Percentiles rank a stretch among this genome's conserved stretches.
phyloP scores from a whole-genome alignment of 2,329 filamentous ascomycete genomes.

The Tolypocladium ovalisporum region DNA sequence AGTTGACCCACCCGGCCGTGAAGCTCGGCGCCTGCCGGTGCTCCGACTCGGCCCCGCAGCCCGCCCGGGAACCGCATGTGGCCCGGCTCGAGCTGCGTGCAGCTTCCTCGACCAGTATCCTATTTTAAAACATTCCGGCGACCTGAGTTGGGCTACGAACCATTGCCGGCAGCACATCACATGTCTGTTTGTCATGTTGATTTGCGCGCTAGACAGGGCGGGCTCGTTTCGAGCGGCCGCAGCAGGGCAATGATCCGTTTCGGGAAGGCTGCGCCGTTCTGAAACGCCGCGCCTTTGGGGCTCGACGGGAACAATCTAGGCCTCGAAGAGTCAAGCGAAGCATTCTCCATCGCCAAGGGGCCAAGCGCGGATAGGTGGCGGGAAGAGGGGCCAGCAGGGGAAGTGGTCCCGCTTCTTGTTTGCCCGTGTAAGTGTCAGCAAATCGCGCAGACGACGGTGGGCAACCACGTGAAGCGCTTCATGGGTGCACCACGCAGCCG shows the following conservation, averaged over 20 bases:
- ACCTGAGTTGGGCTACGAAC: neutral
- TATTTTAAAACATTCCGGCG: neutral
- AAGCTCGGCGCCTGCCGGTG: neutral
- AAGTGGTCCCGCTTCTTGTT: neutral
- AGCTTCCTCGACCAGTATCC: neutral
- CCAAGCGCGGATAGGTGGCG: neutral
- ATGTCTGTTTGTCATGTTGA: neutral
- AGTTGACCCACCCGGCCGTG: neutral
- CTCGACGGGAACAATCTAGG: neutral
- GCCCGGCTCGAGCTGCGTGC: neutral
- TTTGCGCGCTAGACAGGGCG: neutral
- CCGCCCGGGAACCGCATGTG: neutral
- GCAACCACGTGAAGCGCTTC: neutral
- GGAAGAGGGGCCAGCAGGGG: neutral
- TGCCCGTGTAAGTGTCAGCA: neutral
- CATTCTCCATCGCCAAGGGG: neutral
- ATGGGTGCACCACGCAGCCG: neutral
- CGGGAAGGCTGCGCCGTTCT: neutral
- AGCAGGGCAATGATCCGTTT: neutral
- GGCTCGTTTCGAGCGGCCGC: neutral
- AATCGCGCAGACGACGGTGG: neutral
- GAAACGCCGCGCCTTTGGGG: neutral
- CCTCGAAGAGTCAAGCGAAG: neutral
- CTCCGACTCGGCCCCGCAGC: neutral
- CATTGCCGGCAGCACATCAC: neutral